Conservation (phyloP, 805 yeast species). For the Cephaloascus albidus region DNA sequence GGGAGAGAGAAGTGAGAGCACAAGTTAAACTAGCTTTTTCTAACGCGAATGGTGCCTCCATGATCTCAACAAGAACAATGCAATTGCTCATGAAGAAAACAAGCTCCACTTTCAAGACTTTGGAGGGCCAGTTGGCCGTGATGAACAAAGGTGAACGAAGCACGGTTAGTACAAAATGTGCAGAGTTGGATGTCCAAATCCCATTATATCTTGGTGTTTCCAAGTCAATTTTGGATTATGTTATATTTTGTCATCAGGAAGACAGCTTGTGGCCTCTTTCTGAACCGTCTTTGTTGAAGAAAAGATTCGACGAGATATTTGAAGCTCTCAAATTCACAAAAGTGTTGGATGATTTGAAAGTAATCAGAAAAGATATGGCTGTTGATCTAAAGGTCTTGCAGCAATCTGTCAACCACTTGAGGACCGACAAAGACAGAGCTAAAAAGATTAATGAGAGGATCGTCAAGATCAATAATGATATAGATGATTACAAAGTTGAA, state of each 20-base stretch:
- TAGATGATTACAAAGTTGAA: constrained; percentile 35
- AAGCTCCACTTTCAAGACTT: constrained; percentile 67
- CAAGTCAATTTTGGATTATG: constrained; percentile 79
- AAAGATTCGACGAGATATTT: constrained; percentile 91
- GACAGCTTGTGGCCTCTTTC: constrained; percentile 94
- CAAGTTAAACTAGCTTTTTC: constrained; percentile 85
- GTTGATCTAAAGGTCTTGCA: constrained; percentile 67
- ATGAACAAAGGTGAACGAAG: constrained; percentile 59
- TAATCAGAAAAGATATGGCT: constrained; percentile 67
- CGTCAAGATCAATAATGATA: constrained; percentile 27
- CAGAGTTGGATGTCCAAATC: constrained; percentile 74
- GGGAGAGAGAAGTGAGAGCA: constrained; percentile 72
- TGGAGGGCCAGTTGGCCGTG: constrained; percentile 80
- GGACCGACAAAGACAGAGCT: constrained; percentile 67
- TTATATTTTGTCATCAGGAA: constrained; percentile 95
- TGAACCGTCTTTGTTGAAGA: constrained; percentile 83
- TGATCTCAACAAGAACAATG: constrained; percentile 84
- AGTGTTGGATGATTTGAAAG: constrained; percentile 73
- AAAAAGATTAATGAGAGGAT: constrained; percentile 42
- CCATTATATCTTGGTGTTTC: constrained; percentile 86
- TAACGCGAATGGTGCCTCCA: constrained; percentile 59
- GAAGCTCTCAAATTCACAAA: constrained; percentile 92
- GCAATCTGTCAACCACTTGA: constrained; percentile 70
- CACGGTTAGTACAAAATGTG: constrained; percentile 70
- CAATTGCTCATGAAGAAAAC: constrained; percentile 59